Evolutionary conservation across 805 yeast genomes (phyloP), one percentile per base, ranked within the genome.

Genomic region (Maudiozyma pseudohumilis): DNA sequence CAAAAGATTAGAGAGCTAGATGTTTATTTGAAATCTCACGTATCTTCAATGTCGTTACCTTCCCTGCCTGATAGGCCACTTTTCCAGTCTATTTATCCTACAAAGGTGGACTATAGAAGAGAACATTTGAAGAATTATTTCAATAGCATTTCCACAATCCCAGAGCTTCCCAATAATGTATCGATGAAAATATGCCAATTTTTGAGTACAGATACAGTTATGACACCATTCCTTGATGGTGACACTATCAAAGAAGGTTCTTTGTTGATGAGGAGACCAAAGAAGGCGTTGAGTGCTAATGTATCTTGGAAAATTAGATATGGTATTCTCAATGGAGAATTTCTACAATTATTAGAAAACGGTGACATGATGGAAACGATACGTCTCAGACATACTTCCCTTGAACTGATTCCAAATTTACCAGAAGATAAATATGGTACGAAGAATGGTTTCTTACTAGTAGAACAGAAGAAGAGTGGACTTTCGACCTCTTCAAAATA

Each of bases 121-220:
- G 61, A 60, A 12, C 63, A 65, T 39, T 56, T 85, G 20, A 75
- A 72, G 42, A 70, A 69, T 15, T 84, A 78, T 53, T 80, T 82
- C 49, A 59, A 63, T 31, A 66, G 77, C 3, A 52, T 83, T 2
- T 70, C 75, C 43, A 51, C 66, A 9, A 66, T 77, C 53, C 80
- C 83, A 2, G 70, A 72, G 40, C 64, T 78, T 5, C 79, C 86
- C 0, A 65, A 64, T 12, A 60, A 65, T 39, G 74, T 72, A 0
- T 65, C 74, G 13, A 63, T 65, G 36, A 56, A 69, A 32, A 63
- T 83, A 33, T 77, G 89, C 38, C 69, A 72, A 36, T 84, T 75
- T 51, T 65, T 84, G 39, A 77, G 87, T 4, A 61, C 79, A 2
- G 83, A 81, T 49, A 72, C 80, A 15, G 75, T 79, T 68, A 77